phyloP scores from a whole-genome alignment of 2,329 filamentous ascomycete genomes.

The Leptographium flavum region DNA sequence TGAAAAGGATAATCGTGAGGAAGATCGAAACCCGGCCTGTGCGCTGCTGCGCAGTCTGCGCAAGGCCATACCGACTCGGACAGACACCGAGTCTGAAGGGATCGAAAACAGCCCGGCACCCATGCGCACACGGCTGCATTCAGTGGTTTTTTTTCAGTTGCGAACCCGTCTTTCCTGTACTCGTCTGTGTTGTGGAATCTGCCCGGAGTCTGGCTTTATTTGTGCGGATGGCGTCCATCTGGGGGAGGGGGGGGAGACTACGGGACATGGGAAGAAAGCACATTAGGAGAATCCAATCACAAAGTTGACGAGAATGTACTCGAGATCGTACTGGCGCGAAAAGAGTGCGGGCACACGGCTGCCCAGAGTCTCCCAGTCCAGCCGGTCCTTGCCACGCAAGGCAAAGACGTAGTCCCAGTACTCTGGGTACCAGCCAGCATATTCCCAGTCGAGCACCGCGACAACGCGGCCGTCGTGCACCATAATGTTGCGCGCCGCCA shows the following conservation, averaged over 20 bases:
- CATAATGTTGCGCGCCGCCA: conserved; percentile 28
- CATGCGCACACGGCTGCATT: too few relatives aligned
- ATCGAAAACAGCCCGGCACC: background rate
- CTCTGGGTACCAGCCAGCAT: conserved; percentile 29
- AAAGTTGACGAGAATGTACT: background rate
- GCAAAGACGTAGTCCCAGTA: conserved; percentile 22
- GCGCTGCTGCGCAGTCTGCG: conserved; percentile 39
- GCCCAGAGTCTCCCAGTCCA: conserved; percentile 5
- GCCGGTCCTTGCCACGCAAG: conserved; percentile 3
- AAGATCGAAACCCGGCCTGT: conserved; percentile 57
- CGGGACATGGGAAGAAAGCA: too few relatives aligned
- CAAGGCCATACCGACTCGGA: conserved; percentile 20
- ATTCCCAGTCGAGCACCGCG: conserved; percentile 34
- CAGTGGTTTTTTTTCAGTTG: too few relatives aligned
- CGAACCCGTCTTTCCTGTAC: too few relatives aligned
- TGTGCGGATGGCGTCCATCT: too few relatives aligned
- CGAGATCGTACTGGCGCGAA: background rate
- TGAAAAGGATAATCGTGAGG: conserved; percentile 77
- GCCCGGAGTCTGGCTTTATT: too few relatives aligned
- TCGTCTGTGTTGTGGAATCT: too few relatives aligned
- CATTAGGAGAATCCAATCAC: too few relatives aligned
- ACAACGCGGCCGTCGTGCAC: conserved; percentile 23
- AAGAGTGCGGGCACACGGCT: conserved; percentile 4
- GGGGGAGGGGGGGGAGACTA: too few relatives aligned
- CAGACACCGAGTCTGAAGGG: background rate